phyloP scores from a whole-genome alignment of 495 filamentous ascomycete genomes.

The Penicillium chermesinum region DNA sequence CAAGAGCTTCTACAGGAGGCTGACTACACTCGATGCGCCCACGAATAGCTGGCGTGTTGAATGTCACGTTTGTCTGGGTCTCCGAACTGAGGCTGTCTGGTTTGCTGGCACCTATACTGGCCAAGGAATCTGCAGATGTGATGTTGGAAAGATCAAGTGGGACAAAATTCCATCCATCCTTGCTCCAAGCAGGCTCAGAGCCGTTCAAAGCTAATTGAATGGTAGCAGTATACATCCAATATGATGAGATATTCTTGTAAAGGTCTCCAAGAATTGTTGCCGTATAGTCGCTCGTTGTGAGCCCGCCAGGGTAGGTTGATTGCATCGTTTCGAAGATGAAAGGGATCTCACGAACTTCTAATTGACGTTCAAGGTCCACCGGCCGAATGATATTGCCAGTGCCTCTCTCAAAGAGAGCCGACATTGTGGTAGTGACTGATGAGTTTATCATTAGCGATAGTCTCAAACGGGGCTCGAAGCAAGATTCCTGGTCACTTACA shows the following conservation, averaged over 20 bases:
- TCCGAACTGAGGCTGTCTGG: neutral
- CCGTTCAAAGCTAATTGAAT: constrained; percentile 27
- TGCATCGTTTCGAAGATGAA: constrained; percentile 7
- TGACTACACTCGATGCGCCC: constrained; percentile 26
- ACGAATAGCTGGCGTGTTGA: constrained; percentile 25
- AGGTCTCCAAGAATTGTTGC: constrained; percentile 6
- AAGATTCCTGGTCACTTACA: constrained; percentile 34
- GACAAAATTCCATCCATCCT: constrained; percentile 34
- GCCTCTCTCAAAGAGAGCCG: constrained; percentile 26
- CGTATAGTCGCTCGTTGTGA: constrained; percentile 3
- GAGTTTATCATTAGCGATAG: too few species aligned
- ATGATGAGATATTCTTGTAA: constrained; percentile 15
- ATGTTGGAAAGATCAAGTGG: constrained; percentile 14
- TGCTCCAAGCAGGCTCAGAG: constrained; percentile 31
- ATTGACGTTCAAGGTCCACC: constrained; percentile 7
- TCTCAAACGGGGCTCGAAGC: too few species aligned
- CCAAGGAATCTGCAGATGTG: neutral
- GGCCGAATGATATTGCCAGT: constrained; percentile 8
- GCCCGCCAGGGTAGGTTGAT: neutral
- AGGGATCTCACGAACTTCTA: constrained; percentile 18
- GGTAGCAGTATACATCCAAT: constrained; percentile 29
- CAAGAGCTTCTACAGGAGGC: constrained; percentile 5
- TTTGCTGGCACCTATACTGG: neutral
- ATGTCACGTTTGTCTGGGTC: constrained; percentile 17
- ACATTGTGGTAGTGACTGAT: constrained; percentile 36